These are phyloP conservation scores for Backusella mclennaniae DNA, from an alignment of 192 early-diverging fungal genomes.

Conservation along the genomic window DNA sequence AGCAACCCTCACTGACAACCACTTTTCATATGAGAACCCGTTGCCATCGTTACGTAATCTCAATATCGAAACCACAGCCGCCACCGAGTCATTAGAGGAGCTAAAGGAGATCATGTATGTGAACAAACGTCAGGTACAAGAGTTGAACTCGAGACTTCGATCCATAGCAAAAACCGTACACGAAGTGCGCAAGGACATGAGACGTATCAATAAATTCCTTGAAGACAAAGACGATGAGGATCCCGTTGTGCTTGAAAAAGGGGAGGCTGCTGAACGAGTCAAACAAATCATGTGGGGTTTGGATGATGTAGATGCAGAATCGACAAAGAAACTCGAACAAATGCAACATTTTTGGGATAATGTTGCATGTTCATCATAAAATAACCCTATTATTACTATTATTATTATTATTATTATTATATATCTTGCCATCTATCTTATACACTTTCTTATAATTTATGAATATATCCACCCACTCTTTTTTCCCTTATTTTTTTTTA, in stretches of 20 bases:
- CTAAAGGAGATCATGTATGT: constrained; percentile 43
- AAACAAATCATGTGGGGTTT: constrained; percentile 44
- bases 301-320: constrained; percentile 35
- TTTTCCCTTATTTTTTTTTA: background rate
- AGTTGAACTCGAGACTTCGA: constrained; percentile 32
- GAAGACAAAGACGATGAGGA: constrained; percentile 40
- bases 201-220: constrained; percentile 33
- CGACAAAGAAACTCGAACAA: constrained; percentile 31
- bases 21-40: constrained; percentile 32
- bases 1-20: constrained; percentile 15
- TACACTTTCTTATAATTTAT: background rate
- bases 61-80: constrained; percentile 22
- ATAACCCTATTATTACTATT: background rate
- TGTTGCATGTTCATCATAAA: constrained; percentile 6
- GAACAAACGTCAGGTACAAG: constrained; percentile 38
- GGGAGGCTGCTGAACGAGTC: constrained; percentile 35
- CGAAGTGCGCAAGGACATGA: constrained; percentile 38
- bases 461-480: background rate
- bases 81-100: constrained; percentile 36
- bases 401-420: background rate
- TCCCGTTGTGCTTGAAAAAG: constrained; percentile 33
- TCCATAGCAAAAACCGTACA: constrained; percentile 41
- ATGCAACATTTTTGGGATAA: constrained; percentile 38
- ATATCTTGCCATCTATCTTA: background rate
- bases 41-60: constrained; percentile 29